phyloP scores from a whole-genome alignment of 805 yeast species.

The Ogataea allantospora region DNA sequence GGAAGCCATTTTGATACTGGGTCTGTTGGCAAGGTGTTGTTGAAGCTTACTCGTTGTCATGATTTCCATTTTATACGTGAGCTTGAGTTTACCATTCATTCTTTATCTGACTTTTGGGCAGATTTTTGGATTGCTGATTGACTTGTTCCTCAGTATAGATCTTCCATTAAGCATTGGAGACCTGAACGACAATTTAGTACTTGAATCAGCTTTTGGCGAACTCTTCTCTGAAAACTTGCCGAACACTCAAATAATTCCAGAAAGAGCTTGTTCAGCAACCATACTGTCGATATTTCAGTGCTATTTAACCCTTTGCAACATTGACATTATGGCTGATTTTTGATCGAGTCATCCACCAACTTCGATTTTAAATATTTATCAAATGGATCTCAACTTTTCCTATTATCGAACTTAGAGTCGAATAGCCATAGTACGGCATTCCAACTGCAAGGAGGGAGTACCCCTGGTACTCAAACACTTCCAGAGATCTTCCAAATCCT shows the following conservation, averaged over 20 bases:
- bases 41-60: conserved; percentile 10
- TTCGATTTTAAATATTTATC: conserved; percentile 11
- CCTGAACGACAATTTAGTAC: too few relatives aligned
- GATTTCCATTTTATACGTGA: conserved; percentile 1
- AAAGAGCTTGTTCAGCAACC: neutral
- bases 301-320: too few relatives aligned
- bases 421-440: conserved; percentile 25
- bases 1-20: conserved; percentile 14
- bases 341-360: too few relatives aligned
- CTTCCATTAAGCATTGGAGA: conserved; percentile 11
- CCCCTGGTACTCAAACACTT: conserved; percentile 21
- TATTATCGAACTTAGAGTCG: conserved; percentile 20
- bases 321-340: too few relatives aligned
- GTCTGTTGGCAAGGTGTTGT: conserved; percentile 10
- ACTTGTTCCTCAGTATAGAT: conserved; percentile 15
- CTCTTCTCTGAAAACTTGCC: neutral
- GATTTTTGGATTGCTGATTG: conserved; percentile 13
- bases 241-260: neutral
- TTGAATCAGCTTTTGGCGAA: neutral
- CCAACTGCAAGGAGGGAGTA: conserved; percentile 36
- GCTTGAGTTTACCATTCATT: neutral
- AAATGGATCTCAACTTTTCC: conserved; percentile 34
- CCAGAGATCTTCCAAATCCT: conserved; percentile 45
- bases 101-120: conserved; percentile 12
- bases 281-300: neutral